These are phyloP conservation scores for Cordyceps sp. DNA, from an alignment of 2,329 filamentous ascomycete genomes.

Conservation along the genomic window DNA sequence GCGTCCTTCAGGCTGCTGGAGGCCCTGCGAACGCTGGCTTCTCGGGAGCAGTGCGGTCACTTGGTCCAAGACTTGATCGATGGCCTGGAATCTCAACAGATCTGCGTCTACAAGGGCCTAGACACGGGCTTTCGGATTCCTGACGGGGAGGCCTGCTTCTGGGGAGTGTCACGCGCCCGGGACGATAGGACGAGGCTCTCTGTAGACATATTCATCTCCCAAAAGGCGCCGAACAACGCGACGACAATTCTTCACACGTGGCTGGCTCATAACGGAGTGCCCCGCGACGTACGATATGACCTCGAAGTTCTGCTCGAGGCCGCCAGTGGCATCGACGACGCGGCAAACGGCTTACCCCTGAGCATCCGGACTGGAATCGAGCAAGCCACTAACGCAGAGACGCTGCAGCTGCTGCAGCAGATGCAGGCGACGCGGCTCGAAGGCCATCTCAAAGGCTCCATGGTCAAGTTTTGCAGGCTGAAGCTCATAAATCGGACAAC, in stretches of 20 bases:
- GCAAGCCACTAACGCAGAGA: constrained; percentile 12
- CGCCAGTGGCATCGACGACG: constrained; percentile 1
- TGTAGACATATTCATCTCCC: constrained; percentile 19
- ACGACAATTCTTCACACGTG: constrained; percentile 18
- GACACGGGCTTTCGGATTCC: constrained; percentile 17
- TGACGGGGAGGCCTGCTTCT: constrained; percentile 14
- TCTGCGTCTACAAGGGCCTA: constrained; percentile 16
- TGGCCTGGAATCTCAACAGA: constrained; percentile 9
- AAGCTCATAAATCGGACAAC: constrained; percentile 12
- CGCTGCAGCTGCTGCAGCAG: constrained; percentile 14
- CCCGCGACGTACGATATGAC: constrained; percentile 15
- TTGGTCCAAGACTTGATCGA: constrained; percentile 11
- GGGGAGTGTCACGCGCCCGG: constrained; percentile 12
- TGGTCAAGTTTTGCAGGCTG: constrained; percentile 10
- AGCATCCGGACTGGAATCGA: constrained; percentile 13
- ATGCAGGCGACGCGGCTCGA: constrained; percentile 9
- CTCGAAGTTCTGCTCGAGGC: constrained; percentile 12
- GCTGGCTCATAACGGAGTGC: constrained; percentile 17
- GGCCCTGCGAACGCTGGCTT: constrained; percentile 7
- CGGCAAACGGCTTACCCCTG: constrained; percentile 6
- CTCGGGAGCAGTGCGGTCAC: constrained; percentile 4
- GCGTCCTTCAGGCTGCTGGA: constrained; percentile 11
- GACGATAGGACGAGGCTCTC: constrained; percentile 3
- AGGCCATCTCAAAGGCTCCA: constrained; percentile 10
- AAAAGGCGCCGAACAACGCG: constrained; percentile 13